phyloP scores from a whole-genome alignment of 208 protist species.

The Wallacemonas sp. region DNA sequence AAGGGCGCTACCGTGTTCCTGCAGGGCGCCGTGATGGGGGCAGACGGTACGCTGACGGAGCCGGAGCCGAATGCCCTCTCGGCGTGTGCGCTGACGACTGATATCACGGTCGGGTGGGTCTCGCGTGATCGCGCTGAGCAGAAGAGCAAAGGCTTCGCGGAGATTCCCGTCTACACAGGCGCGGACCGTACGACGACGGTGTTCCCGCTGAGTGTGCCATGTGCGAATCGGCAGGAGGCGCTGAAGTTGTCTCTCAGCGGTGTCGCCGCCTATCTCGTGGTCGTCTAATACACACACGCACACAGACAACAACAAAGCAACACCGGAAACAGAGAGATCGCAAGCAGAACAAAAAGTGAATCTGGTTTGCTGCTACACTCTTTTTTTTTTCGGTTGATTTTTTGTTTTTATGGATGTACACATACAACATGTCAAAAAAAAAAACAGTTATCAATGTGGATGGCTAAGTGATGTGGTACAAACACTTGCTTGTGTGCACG shows the following conservation, averaged over 20 bases:
- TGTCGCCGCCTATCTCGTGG: slow-evolving; percentile 69
- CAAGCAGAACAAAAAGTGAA: too few relatives aligned
- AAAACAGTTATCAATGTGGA: too few relatives aligned
- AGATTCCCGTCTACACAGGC: slow-evolving; percentile 78
- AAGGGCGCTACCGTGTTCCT: slow-evolving; percentile 62
- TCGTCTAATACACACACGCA: background rate
- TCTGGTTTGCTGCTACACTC: too few relatives aligned
- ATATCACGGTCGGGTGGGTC: slow-evolving; percentile 72
- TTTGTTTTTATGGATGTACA: too few relatives aligned
- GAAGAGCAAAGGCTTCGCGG: slow-evolving; percentile 20
- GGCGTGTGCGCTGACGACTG: slow-evolving; percentile 38
- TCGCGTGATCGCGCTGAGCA: slow-evolving; percentile 17
- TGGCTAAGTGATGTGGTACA: too few relatives aligned
- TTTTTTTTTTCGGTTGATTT: too few relatives aligned
- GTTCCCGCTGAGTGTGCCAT: slow-evolving; percentile 51
- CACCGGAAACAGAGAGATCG: too few relatives aligned
- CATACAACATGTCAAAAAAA: too few relatives aligned
- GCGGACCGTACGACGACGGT: slow-evolving; percentile 50
- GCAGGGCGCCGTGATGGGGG: slow-evolving; percentile 63
- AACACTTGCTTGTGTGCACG: too few relatives aligned
- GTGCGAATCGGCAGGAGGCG: slow-evolving; percentile 26
- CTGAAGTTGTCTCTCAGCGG: slow-evolving; percentile 49
- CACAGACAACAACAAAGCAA: background rate
- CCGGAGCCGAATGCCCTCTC: slow-evolving; percentile 66
- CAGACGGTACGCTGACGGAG: slow-evolving; percentile 33